Evolutionary conservation across 2,329 filamentous ascomycete species (phyloP).

Genomic region (Epichloe baconii): DNA sequence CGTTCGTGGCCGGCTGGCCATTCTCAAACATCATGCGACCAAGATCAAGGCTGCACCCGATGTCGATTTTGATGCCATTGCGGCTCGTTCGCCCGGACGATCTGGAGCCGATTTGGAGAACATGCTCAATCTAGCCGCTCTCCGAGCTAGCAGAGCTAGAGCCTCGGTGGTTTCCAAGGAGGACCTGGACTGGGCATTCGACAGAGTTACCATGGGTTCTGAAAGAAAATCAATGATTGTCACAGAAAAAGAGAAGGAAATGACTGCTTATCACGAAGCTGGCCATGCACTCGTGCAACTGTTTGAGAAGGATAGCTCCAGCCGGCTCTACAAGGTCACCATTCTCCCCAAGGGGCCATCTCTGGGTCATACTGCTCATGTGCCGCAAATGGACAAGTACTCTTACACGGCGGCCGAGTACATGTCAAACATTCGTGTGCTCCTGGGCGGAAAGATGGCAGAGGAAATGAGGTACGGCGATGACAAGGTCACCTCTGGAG

Average conservation of each 20-base stretch:
- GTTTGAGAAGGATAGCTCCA: constrained; percentile 58
- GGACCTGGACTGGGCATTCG: constrained; percentile 95
- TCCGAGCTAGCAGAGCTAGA: constrained; percentile 85
- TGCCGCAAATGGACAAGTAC: constrained; percentile 88
- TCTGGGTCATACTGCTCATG: constrained; percentile 73
- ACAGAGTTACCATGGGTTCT: constrained; percentile 94
- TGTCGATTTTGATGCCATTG: constrained; percentile 73
- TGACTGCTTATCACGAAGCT: constrained; percentile 94
- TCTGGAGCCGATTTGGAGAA: constrained; percentile 96
- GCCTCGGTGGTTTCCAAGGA: constrained; percentile 58
- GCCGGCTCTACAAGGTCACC: constrained; percentile 88
- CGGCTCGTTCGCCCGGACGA: constrained; percentile 77
- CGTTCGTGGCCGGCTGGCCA: constrained; percentile 82
- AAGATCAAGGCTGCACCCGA: constrained; percentile 72
- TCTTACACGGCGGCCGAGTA: constrained; percentile 78
- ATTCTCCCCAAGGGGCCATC: constrained; percentile 83
- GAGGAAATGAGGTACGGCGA: constrained; percentile 85
- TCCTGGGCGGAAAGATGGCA: constrained; percentile 75
- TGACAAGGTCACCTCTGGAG: constrained; percentile 86
- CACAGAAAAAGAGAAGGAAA: constrained; percentile 82
- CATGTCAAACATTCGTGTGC: constrained; percentile 64
- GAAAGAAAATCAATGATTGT: constrained; percentile 85
- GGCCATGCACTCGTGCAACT: constrained; percentile 86
- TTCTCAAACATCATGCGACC: constrained; percentile 85
- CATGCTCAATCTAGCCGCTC: constrained; percentile 88